A percentile compares a stretch with the other conserved stretches of the same genome.
phyloP scores from a whole-genome alignment of 2,329 filamentous ascomycete genomes.

The Tolypocladium tundrense region DNA sequence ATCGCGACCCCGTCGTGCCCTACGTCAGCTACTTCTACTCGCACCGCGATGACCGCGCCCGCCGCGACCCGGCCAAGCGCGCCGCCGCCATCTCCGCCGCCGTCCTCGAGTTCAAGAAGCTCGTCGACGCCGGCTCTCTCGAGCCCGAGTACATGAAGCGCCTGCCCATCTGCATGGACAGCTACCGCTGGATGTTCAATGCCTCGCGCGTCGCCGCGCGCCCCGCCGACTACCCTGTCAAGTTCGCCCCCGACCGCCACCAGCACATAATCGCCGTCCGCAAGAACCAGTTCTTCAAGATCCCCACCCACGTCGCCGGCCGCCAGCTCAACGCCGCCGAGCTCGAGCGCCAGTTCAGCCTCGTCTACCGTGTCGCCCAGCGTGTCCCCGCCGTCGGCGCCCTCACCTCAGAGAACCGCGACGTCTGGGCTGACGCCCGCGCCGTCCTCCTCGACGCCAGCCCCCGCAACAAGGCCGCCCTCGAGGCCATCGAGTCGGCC shows the following conservation, averaged over 20 bases:
- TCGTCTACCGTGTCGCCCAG: slow-evolving; percentile 68
- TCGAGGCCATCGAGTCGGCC: slow-evolving; percentile 76
- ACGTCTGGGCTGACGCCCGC: slow-evolving; percentile 82
- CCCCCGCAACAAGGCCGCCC: slow-evolving; percentile 63
- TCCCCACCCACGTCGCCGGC: slow-evolving; percentile 70
- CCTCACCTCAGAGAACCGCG: slow-evolving; percentile 85
- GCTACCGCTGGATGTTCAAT: slow-evolving; percentile 99
- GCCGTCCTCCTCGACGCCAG: slow-evolving; percentile 65
- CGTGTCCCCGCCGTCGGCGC: slow-evolving; percentile 66
- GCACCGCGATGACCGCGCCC: slow-evolving; percentile 82
- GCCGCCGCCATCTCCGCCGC: slow-evolving; percentile 83
- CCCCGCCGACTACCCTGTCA: slow-evolving; percentile 72
- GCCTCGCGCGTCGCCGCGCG: slow-evolving; percentile 73
- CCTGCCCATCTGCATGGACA: slow-evolving; percentile 95
- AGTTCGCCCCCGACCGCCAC: slow-evolving; percentile 64
- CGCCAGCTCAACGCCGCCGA: slow-evolving; percentile 81
- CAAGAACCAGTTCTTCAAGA: slow-evolving; percentile 97
- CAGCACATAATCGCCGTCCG: slow-evolving; percentile 83
- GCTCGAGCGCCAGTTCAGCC: slow-evolving; percentile 80
- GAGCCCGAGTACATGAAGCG: slow-evolving; percentile 99
- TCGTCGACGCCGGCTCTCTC: slow-evolving; percentile 70
- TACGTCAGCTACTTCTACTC: slow-evolving; percentile 99
- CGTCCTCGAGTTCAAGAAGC: slow-evolving; percentile 85
- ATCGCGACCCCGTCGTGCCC: slow-evolving; percentile 91
- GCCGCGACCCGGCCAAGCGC: slow-evolving; percentile 82